Base-by-base conservation (phyloP, 1,139 yeast genomes). In the Keqinozyma sinolaborantium region DNA sequence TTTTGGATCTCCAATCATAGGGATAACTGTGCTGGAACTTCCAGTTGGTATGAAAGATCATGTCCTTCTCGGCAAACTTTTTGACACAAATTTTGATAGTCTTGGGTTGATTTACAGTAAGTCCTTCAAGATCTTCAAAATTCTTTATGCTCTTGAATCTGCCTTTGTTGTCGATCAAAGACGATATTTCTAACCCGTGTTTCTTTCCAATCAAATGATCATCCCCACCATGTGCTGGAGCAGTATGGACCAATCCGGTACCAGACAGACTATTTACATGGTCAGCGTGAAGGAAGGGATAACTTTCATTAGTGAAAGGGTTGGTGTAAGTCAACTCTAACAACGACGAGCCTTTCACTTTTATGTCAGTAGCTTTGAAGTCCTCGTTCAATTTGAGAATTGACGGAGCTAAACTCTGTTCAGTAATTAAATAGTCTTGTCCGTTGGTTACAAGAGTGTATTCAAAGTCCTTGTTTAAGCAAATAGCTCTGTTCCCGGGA, bases 151-250 rank as follows among this genome's bases (percentile, higher is more conserved):
- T 70, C 3, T 61, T 56, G 48, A 81, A 87, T 40, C 67, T 66
- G 1, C 98, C 98, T 33, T 65, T 60, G 35, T 73, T 75, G 50
- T 92, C 88, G 2, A 92, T 95, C 0, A 92, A 86, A 0, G 97
- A 86, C 38, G 66, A 73, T 1, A 86, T 74, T 7, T 59, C 65
- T 20, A 94, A 67, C 1, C 65, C 66, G 40, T 83, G 61, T 14
- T 66, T 58, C 36, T 72, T 59, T 16, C 95, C 94, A 19, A 83
- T 69, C 15, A 82, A 50, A 52, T 86, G 90, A 63, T 92, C 99
- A 43, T 94, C 98, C 48, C 82, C 78, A 45, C 99, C 99, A 55
- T 92, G 98, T 0, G 97, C 97, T 2, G 98, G 97, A 0, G 98
- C 97, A 12, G 88, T 85, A 50, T 92, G 99, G 1, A 92, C 99